A percentile compares a stretch with the other conserved stretches of the same genome.
These are phyloP conservation scores for Rubroshorea leprosula DNA, from an alignment of 345 rosid genomes.

Conservation along the genomic window DNA sequence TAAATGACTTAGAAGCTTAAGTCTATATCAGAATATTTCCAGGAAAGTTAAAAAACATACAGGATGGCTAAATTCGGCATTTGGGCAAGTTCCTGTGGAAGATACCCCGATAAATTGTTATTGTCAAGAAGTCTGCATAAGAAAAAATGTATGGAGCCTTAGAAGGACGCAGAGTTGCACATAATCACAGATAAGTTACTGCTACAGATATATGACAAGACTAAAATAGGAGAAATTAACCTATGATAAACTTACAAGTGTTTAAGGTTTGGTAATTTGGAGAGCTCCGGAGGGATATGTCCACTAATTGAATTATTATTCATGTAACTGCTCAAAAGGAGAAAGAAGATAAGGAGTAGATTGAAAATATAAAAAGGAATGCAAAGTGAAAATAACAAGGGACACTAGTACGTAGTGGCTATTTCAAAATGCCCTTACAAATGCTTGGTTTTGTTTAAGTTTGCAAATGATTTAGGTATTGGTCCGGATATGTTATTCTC, in stretches of 20 bases:
- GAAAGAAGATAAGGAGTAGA: constrained; percentile 18
- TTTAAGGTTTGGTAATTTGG: constrained; percentile 68
- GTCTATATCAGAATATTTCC: no score
- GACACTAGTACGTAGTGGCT: not conserved
- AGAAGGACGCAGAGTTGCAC: constrained; percentile 2
- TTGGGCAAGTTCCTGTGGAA: constrained; percentile 68
- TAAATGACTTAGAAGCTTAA: no score
- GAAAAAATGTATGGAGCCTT: constrained; percentile 1
- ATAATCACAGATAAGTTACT: constrained; percentile 3
- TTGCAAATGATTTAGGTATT: constrained; percentile 72
- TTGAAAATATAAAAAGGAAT: constrained; percentile 9
- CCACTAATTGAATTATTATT: constrained; percentile 96
- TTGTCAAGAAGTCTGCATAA: constrained; percentile 83
- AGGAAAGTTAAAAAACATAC: constrained; percentile 43
- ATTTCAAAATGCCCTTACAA: constrained; percentile 57
- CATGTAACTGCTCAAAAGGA: constrained; percentile 72
- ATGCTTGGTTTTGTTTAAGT: constrained; percentile 77
- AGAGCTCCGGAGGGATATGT: constrained; percentile 77
- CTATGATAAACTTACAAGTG: constrained; percentile 72
- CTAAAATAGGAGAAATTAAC: constrained; percentile 9
- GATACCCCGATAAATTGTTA: constrained; percentile 76
- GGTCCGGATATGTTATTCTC: constrained; percentile 81
- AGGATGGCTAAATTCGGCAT: constrained; percentile 71
- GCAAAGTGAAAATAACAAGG: constrained; percentile 1
- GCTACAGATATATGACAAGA: constrained; percentile 10